These are phyloP conservation scores for Pseudogymnoascus destructans DNA, from an alignment of 2,329 filamentous ascomycete genomes.

Conservation along the genomic window DNA sequence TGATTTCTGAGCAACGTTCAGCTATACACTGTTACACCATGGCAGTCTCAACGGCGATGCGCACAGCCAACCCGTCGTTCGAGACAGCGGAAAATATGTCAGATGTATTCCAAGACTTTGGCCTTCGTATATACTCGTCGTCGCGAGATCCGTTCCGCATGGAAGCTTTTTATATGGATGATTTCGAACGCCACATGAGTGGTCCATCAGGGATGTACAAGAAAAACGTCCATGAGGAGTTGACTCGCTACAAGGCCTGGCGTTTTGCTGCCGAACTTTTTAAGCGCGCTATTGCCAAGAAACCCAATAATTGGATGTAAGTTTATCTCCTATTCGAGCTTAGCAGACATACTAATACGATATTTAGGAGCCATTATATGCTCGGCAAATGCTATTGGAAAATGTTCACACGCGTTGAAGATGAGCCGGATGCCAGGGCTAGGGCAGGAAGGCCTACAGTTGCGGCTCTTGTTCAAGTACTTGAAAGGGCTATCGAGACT, in stretches of 20 bases:
- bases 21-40: conserved; percentile 40
- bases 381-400: conserved; percentile 62
- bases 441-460: conserved; percentile 23
- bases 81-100: conserved; percentile 44
- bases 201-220: conserved; percentile 43
- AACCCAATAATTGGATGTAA: conserved; percentile 49
- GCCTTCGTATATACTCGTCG: conserved; percentile 53
- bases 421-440: conserved; percentile 28
- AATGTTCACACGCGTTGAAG: conserved; percentile 41
- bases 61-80: conserved; percentile 39
- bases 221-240: conserved; percentile 40
- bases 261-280: conserved; percentile 50
- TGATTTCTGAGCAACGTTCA: conserved; percentile 26
- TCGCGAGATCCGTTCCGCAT: conserved; percentile 55
- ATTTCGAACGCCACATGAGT: conserved; percentile 48
- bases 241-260: conserved; percentile 49
- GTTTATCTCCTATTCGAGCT: conserved; percentile 20
- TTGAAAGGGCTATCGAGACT: conserved; percentile 45
- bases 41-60: conserved; percentile 49
- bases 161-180: conserved; percentile 49
- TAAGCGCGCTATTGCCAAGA: conserved; percentile 42
- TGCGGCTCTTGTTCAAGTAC: conserved; percentile 40
- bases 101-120: conserved; percentile 57
- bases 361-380: conserved; percentile 48
- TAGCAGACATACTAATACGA: conserved; percentile 15